Base-by-base conservation (phyloP, 345 rosid species). In the Murraya paniculata region DNA sequence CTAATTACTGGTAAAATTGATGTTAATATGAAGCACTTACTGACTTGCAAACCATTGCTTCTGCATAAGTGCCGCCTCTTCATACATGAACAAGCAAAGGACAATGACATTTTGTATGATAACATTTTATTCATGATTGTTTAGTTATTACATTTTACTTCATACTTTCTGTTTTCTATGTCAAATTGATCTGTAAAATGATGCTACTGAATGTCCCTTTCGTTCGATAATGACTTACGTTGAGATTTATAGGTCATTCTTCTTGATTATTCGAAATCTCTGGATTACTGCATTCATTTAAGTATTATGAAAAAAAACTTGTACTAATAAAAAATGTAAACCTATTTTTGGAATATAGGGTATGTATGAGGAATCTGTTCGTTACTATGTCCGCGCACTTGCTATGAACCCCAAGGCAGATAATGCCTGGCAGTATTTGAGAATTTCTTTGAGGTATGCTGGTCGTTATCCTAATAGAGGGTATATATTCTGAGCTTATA, bases 341-440 rank as follows among this genome's bases (percentile, higher is more conserved):
- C 22, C 27, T 45, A 56, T 74, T 64, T 59, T 24, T 76, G 78
- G 75, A 70, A 25, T 84, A 53, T 80, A 97, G 99, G 97, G 98
- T 39, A 83, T 91, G 98, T 93, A 93, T 33, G 93, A 91, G 84
- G 98, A 97, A 64, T 94, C 99, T 1, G 90, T 97, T 59, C 88
- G 90, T 6, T 97, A 94, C 79, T 97, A 97, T 76, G 99, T 97
- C 7, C 94, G 98, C 31, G 99, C 99, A 55, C 99, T 97, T 6
- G 89, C 97, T 13, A 92, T 97, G 99, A 97, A 97, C 81, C 99
- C 99, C 24, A 97, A 97, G 84, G 98, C 99, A 25, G 99, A 97
- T 74, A 97, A 97, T 79, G 99, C 97, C 24, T 97, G 98, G 98
- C 99, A 94, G 74, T 97, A 94, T 88, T 84, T 97, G 90, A 90